These are phyloP conservation scores for Halenospora varia DNA, from an alignment of 495 filamentous ascomycete species.

Conservation along the genomic window DNA sequence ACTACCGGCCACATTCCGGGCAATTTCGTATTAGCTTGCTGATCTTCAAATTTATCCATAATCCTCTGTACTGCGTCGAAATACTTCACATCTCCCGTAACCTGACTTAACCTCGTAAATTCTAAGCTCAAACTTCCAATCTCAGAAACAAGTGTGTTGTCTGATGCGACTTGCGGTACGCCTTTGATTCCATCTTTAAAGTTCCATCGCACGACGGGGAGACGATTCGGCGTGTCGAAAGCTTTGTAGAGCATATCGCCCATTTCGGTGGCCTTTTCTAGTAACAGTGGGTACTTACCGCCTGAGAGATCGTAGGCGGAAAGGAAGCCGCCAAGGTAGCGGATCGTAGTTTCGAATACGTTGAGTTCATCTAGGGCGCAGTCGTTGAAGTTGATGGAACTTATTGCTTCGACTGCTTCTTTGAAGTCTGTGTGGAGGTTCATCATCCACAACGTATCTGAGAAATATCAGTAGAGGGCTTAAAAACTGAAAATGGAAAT, in stretches of 20 bases:
- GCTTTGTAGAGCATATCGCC: slow-evolving; percentile 83
- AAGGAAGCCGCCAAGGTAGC: slow-evolving; percentile 78
- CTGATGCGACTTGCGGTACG: slow-evolving; percentile 45
- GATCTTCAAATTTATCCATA: slow-evolving; percentile 77
- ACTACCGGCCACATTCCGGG: slow-evolving; percentile 77
- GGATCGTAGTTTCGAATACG: slow-evolving; percentile 82
- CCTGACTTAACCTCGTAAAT: slow-evolving; percentile 86
- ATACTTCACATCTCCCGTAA: slow-evolving; percentile 82
- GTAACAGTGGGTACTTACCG: slow-evolving; percentile 62
- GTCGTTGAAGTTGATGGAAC: slow-evolving; percentile 83
- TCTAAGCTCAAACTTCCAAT: slow-evolving; percentile 86
- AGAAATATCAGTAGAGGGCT: neutral
- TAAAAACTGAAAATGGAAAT: neutral
- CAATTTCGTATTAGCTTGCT: slow-evolving; percentile 63
- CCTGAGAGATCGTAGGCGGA: slow-evolving; percentile 79
- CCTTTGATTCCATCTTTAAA: neutral
- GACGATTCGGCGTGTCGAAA: slow-evolving; percentile 93
- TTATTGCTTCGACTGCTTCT: slow-evolving; percentile 69
- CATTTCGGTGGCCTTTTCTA: slow-evolving; percentile 83
- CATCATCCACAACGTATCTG: slow-evolving; percentile 95
- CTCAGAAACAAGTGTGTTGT: slow-evolving; percentile 37
- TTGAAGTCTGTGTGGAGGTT: slow-evolving; percentile 82
- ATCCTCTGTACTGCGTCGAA: slow-evolving; percentile 91
- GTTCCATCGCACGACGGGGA: slow-evolving; percentile 82
- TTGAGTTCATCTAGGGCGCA: slow-evolving; percentile 56